Evolutionary conservation across 306 rosid genomes (phyloP).

Genomic region (Prunus mume): DNA sequence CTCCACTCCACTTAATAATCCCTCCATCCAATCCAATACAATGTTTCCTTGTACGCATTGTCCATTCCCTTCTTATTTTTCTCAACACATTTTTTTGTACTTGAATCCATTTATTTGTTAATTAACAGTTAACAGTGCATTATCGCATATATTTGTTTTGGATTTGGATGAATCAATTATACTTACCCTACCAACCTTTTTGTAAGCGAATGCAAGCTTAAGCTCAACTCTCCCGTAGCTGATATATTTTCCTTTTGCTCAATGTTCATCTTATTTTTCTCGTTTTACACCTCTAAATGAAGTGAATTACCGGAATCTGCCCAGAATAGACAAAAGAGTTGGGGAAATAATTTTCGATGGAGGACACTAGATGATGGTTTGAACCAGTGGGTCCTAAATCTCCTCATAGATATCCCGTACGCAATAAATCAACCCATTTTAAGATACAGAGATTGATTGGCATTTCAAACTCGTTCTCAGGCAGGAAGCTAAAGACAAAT

Average conservation of each 20-base stretch:
- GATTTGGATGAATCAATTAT: too few species aligned
- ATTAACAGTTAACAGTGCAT: too few species aligned
- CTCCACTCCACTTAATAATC: conserved; percentile 26
- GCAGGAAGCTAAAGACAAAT: not conserved
- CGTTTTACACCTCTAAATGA: too few species aligned
- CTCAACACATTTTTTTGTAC: too few species aligned
- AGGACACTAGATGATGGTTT: conserved; percentile 24
- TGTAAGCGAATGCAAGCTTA: too few species aligned
- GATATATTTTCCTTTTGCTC: too few species aligned
- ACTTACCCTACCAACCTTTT: too few species aligned
- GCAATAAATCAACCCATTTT: conserved; percentile 15
- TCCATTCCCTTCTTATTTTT: too few species aligned
- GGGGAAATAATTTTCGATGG: conserved; percentile 15
- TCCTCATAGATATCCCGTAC: conserved; percentile 32
- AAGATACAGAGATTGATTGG: not conserved
- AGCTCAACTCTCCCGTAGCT: too few species aligned
- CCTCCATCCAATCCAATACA: not conserved
- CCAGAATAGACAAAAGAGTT: conserved; percentile 15
- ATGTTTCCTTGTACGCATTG: too few species aligned
- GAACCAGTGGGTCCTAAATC: conserved; percentile 49
- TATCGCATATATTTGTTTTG: too few species aligned
- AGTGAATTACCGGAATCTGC: not conserved
- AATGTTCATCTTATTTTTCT: not conserved
- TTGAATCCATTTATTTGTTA: too few species aligned
- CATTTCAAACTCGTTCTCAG: not conserved